These are phyloP conservation scores for Podospora conica DNA, from an alignment of 495 filamentous ascomycete species.

Conservation along the genomic window DNA sequence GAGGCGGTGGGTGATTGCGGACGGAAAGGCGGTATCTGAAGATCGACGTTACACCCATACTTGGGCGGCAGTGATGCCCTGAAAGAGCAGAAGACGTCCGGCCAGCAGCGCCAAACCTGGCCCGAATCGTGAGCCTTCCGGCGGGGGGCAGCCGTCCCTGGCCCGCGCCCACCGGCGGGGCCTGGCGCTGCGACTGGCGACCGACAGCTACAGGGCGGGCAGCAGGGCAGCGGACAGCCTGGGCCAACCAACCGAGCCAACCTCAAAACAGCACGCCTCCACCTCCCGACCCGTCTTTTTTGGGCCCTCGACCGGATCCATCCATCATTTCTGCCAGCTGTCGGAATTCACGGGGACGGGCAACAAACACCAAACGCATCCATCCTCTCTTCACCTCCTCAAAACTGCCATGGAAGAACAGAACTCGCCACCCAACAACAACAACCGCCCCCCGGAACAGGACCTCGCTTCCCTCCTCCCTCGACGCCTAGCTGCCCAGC, in stretches of 20 bases:
- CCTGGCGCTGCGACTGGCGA: too few species aligned
- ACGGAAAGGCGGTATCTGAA: conserved; percentile 7
- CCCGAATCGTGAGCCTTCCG: not conserved
- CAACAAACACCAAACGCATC: not conserved
- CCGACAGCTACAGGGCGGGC: not conserved
- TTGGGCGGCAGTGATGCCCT: too few species aligned
- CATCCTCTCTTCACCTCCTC: too few species aligned
- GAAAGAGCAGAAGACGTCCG: too few species aligned
- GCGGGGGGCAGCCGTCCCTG: too few species aligned
- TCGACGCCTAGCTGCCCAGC: not conserved
- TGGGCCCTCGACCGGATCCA: not conserved
- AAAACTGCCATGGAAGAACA: not conserved
- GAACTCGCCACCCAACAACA: not conserved
- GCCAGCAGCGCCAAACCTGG: not conserved
- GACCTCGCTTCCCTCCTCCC: not conserved
- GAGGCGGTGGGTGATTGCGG: conserved; percentile 12
- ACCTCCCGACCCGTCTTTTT: too few species aligned
- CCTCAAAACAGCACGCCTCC: too few species aligned
- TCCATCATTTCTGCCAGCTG: not conserved
- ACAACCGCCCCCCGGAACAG: too few species aligned
- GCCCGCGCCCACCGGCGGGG: too few species aligned
- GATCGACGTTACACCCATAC: conserved; percentile 17
- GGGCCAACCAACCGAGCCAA: too few species aligned
- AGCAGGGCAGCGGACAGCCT: too few species aligned
- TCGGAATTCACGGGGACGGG: not conserved